Conservation (phyloP, 805 yeast species). For the Metschnikowia rubicola region DNA sequence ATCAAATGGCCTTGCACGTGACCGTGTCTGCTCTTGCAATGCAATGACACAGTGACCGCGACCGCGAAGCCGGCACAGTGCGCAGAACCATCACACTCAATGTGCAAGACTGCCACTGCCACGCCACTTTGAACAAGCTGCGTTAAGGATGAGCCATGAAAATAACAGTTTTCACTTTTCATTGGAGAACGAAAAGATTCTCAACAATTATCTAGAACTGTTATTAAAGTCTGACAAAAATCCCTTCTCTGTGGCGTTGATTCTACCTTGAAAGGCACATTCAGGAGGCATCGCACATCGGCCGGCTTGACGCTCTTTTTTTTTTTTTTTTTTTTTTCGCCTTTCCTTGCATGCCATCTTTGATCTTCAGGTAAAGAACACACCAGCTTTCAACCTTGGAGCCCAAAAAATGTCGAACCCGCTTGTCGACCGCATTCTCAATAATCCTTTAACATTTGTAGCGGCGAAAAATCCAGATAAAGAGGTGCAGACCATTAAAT, state of each 20-base stretch:
- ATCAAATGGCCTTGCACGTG: background rate
- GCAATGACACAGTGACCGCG: background rate
- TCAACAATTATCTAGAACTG: too few species aligned
- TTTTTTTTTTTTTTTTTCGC: background rate
- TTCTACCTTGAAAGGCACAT: too few species aligned
- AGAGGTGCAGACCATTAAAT: constrained; percentile 15
- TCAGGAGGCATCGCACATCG: background rate
- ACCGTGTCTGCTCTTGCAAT: background rate
- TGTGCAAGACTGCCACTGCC: background rate
- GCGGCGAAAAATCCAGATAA: constrained; percentile 44
- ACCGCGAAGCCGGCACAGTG: background rate
- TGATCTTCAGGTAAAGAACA: background rate
- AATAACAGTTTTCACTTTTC: too few species aligned
- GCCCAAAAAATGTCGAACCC: constrained; percentile 37
- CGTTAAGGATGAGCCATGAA: too few species aligned
- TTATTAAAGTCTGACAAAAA: too few species aligned
- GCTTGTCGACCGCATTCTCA: constrained; percentile 57
- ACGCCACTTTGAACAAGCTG: too few species aligned
- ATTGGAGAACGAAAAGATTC: background rate
- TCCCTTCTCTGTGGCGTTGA: too few species aligned
- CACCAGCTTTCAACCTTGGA: background rate
- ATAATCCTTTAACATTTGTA: constrained; percentile 61
- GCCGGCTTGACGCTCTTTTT: background rate
- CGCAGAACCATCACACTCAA: background rate
- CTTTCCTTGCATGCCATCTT: background rate